A percentile compares a stretch with the other conserved stretches of the same genome.
Conservation (phyloP, 345 rosid genomes). For the Eucalyptus pauciflora region DNA sequence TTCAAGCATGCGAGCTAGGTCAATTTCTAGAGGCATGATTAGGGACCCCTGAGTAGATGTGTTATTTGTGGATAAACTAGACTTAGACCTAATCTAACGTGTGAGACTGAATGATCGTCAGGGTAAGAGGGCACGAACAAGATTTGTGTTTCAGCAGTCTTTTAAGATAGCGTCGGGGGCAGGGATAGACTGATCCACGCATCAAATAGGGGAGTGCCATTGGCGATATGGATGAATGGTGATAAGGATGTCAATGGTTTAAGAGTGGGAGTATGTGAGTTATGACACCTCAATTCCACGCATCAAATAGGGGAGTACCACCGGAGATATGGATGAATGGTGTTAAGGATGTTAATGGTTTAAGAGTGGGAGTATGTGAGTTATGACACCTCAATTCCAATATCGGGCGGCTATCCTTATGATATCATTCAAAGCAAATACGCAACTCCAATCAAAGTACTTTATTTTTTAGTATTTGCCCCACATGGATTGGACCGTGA, state of each 20-base stretch:
- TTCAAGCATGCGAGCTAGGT: background rate
- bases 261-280: background rate
- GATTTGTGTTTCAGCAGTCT: background rate
- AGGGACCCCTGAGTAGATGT: background rate
- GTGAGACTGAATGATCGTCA: background rate
- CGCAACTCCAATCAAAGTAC: background rate
- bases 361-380: background rate
- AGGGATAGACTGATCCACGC: background rate
- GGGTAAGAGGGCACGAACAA: background rate
- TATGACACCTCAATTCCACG: background rate
- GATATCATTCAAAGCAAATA: background rate
- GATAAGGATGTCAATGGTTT: background rate
- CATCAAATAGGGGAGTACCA: background rate
- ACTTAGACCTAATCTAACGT: too few relatives aligned
- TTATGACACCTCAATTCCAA: background rate
- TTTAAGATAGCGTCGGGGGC: background rate
- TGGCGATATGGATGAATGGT: background rate
- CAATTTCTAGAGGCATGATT: background rate
- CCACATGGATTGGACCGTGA: background rate
- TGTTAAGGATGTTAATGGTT: background rate
- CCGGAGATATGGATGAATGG: background rate
- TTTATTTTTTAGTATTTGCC: rapidly evolving
- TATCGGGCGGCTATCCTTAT: background rate
- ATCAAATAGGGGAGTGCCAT: background rate
- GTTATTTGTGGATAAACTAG: background rate